phyloP scores from a whole-genome alignment of 176 grass and related monocot species.

The Musa troglodytarum region DNA sequence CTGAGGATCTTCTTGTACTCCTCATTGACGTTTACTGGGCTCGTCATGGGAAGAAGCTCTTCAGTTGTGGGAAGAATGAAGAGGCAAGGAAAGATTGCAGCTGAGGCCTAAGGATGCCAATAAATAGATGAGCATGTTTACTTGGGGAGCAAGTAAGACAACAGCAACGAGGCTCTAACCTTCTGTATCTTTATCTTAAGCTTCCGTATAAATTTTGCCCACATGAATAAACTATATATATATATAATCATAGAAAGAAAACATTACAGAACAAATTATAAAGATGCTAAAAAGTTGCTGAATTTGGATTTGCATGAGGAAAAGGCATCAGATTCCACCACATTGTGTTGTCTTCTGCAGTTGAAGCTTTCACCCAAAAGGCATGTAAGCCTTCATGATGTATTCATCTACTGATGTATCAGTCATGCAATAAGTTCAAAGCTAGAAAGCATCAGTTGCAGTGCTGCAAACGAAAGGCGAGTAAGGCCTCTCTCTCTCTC shows the following conservation, averaged over 20 bases:
- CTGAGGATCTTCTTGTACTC: conserved; percentile 66
- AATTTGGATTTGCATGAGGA: background rate
- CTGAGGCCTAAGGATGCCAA: background rate
- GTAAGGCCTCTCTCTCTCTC: no score
- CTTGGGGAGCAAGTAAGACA: background rate
- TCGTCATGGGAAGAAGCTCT: background rate
- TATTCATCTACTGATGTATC: no score
- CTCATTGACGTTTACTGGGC: conserved; percentile 36
- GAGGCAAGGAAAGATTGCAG: background rate
- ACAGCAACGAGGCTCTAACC: background rate
- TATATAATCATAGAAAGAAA: no score
- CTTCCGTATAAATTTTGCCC: no score
- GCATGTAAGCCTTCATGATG: no score
- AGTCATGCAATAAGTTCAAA: background rate
- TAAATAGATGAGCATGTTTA: background rate
- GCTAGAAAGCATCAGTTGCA: background rate
- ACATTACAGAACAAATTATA: no score
- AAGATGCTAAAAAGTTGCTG: background rate
- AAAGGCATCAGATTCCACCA: background rate
- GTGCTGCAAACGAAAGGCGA: background rate
- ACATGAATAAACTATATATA: no score
- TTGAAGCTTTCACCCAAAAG: no score
- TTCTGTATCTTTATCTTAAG: background rate
- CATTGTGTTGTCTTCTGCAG: background rate
- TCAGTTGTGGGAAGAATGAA: background rate